Evolutionary conservation across 192 early-diverging fungal species (phyloP).

Genomic region (Backusella westeae): DNA sequence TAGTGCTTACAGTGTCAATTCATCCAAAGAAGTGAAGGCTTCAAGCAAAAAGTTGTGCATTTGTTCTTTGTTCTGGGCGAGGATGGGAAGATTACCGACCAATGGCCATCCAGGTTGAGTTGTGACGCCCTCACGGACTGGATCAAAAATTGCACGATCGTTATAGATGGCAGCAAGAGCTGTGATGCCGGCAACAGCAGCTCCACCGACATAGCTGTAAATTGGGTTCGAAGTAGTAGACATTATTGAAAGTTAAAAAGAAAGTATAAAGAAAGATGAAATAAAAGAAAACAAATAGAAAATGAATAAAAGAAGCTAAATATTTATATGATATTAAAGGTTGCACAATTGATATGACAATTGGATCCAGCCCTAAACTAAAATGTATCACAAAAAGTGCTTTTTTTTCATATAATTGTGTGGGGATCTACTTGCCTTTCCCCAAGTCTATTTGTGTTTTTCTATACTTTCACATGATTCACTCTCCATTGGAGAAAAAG

Average conservation of each 20-base stretch:
- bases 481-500: too few species aligned
- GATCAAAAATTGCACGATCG: constrained; percentile 35
- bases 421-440: not conserved
- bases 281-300: not conserved
- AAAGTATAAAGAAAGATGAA: not conserved
- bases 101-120: constrained; percentile 25
- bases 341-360: not conserved
- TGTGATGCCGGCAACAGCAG: constrained; percentile 13
- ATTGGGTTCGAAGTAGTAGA: not conserved
- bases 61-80: constrained; percentile 24
- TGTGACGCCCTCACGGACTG: constrained; percentile 18
- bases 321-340: not conserved
- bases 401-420: not conserved
- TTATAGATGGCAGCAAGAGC: constrained; percentile 21
- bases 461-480: not conserved
- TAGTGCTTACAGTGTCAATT: constrained; percentile 14
- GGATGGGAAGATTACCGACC: constrained; percentile 20
- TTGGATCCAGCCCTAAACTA: not conserved
- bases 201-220: constrained; percentile 7
- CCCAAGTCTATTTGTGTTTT: not conserved
- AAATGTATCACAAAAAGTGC: not conserved
- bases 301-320: not conserved
- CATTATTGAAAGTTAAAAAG: not conserved
- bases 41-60: constrained; percentile 25
- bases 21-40: not conserved